phyloP scores from a whole-genome alignment of 192 early-diverging fungal species.

The Backusella tarrabulga region DNA sequence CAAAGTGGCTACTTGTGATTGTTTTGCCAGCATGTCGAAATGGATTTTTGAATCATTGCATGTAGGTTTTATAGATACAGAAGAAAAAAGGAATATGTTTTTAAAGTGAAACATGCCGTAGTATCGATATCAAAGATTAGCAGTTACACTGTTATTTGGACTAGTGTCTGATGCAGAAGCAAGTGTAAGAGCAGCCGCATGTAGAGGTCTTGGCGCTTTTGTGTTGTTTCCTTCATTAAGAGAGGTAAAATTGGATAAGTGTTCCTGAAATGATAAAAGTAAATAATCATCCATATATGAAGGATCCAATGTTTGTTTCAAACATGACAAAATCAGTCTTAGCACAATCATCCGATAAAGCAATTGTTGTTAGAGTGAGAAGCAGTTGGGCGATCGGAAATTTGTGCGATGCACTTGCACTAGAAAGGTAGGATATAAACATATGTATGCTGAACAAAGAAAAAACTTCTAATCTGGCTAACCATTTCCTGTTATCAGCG shows the following conservation, averaged over 20 bases:
- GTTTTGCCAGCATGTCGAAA: conserved; percentile 40
- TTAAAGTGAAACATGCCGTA: conserved; percentile 4
- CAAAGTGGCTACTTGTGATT: conserved; percentile 48
- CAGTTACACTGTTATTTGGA: conserved; percentile 43
- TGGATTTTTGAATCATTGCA: conserved; percentile 40
- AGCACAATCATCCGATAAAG: conserved; percentile 47
- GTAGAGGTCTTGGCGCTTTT: conserved; percentile 63
- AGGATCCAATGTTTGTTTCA: conserved; percentile 57
- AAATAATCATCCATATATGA: not conserved
- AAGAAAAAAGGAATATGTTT: not conserved
- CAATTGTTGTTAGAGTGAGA: conserved; percentile 60
- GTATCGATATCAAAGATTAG: conserved; percentile 35
- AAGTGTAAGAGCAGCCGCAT: conserved; percentile 58
- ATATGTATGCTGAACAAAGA: not conserved
- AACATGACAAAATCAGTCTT: conserved; percentile 56
- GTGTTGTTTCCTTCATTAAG: conserved; percentile 53
- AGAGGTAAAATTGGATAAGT: conserved; percentile 37
- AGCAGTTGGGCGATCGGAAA: conserved; percentile 81
- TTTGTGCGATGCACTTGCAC: conserved; percentile 59
- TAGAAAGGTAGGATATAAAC: conserved; percentile 23
- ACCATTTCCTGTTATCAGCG: conserved; percentile 1
- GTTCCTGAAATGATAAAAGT: not conserved
- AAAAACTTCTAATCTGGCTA: not conserved
- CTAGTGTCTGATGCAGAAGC: conserved; percentile 53
- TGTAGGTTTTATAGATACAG: conserved; percentile 28